A percentile compares a stretch with the other conserved stretches of the same genome.
These are phyloP conservation scores for Tephrocybe sp. DNA, from an alignment of 768 basidiomycete species.

Conservation along the genomic window DNA sequence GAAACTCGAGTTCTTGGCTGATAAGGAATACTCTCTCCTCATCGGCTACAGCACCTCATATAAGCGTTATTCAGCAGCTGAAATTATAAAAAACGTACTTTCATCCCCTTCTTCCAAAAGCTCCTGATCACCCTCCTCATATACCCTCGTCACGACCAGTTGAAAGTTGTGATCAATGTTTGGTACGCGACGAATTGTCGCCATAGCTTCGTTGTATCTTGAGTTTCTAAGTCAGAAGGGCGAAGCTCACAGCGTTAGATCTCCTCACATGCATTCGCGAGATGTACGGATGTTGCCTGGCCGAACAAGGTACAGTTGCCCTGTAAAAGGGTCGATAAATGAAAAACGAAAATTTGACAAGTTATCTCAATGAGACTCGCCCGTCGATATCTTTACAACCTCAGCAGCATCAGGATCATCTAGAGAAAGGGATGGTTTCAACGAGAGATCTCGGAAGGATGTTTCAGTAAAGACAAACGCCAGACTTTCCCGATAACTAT, in stretches of 20 bases:
- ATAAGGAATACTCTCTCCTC: conserved; percentile 94
- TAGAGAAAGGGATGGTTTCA: conserved; percentile 38
- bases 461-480: conserved; percentile 60
- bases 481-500: conserved; percentile 91
- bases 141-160: conserved; percentile 94
- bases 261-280: conserved; percentile 93
- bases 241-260: background rate
- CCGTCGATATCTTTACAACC: conserved; percentile 90
- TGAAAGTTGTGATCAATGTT: conserved; percentile 80
- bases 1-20: conserved; percentile 87
- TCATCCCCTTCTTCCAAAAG: conserved; percentile 92
- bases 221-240: conserved; percentile 5
- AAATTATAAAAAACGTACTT: conserved; percentile 47
- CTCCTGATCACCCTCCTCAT: conserved; percentile 96
- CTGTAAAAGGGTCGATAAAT: conserved; percentile 19
- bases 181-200: conserved; percentile 85
- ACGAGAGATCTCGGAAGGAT: conserved; percentile 12
- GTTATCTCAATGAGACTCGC: conserved; percentile 17
- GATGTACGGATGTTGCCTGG: conserved; percentile 90
- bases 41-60: conserved; percentile 85
- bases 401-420: conserved; percentile 95
- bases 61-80: too few species aligned
- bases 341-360: conserved; percentile 3
- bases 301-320: conserved; percentile 88
- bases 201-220: conserved; percentile 96